phyloP scores from a whole-genome alignment of 129 eudicot genomes.

The Glebionis coronaria region DNA sequence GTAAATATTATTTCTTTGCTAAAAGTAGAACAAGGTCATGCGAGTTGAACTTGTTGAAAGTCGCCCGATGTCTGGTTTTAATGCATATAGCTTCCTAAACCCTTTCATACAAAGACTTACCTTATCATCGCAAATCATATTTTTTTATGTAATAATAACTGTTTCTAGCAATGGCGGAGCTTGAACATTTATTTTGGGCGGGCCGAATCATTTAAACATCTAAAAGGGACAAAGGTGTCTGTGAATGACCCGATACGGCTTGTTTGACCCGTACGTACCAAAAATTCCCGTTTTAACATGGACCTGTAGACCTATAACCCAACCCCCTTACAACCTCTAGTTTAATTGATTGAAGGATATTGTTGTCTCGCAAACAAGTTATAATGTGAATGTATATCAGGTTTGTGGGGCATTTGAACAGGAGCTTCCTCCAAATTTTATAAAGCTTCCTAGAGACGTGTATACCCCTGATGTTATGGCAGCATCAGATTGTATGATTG shows the following conservation, averaged over 20 bases:
- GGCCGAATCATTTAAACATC: no score
- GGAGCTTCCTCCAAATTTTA: constrained; percentile 79
- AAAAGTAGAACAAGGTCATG: no score
- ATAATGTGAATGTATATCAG: constrained; percentile 31
- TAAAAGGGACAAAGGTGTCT: neutral
- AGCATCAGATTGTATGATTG: constrained; percentile 99
- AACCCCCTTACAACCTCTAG: neutral
- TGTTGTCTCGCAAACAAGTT: neutral
- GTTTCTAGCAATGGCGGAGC: no score
- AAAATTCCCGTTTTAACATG: neutral
- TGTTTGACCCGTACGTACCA: neutral
- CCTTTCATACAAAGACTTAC: neutral
- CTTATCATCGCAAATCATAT: neutral
- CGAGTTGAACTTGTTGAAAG: no score
- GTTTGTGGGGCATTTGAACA: constrained; percentile 91
- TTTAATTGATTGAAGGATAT: neutral
- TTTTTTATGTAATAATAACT: no score
- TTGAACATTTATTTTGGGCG: no score
- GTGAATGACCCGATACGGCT: neutral
- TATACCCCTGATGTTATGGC: constrained; percentile 98
- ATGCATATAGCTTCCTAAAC: no score
- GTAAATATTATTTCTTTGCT: no score
- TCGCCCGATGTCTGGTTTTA: no score
- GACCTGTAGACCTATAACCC: neutral
- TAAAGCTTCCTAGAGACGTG: constrained; percentile 83